phyloP scores from a whole-genome alignment of 108 stramenopile species.

The Nitzschia sp. region DNA sequence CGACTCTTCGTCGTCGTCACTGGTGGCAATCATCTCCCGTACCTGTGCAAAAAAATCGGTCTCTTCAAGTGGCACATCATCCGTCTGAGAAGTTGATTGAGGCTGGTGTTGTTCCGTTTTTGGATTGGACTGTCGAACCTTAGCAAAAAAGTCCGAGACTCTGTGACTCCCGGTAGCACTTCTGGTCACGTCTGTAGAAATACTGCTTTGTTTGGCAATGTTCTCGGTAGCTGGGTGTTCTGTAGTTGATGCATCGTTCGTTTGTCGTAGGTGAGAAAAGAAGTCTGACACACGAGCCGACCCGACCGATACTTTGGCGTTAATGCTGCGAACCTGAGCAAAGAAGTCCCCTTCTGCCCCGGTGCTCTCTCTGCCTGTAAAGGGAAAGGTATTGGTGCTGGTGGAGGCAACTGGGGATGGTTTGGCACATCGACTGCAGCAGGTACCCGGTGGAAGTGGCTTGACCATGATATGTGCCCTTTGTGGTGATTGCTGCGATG shows the following conservation, averaged over 20 bases:
- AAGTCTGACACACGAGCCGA: background rate
- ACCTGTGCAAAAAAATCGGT: constrained; percentile 32
- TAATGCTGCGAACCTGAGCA: background rate
- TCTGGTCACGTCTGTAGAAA: background rate
- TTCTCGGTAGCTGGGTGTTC: no score
- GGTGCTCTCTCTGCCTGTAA: no score
- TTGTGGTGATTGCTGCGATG: background rate
- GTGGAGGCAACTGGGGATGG: background rate
- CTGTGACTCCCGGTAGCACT: constrained; percentile 1
- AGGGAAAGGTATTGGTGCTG: no score
- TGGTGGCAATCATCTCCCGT: constrained; percentile 14
- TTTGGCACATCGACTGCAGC: constrained; percentile 6
- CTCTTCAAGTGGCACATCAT: constrained; percentile 1
- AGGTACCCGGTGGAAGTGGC: background rate
- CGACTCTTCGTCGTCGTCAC: constrained; percentile 15
- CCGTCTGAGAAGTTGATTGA: background rate
- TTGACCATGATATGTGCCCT: background rate
- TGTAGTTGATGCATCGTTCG: no score
- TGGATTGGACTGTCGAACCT: constrained; percentile 2
- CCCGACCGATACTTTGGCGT: background rate
- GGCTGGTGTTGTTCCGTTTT: background rate
- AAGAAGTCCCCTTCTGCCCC: background rate
- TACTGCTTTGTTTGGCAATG: background rate
- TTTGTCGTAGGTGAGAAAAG: background rate
- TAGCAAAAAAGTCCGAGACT: constrained; percentile 16